Percentiles rank a stretch among this genome's conserved stretches.
Evolutionary conservation across 345 rosid species (phyloP).

Genomic region (Salix arbutifolia): DNA sequence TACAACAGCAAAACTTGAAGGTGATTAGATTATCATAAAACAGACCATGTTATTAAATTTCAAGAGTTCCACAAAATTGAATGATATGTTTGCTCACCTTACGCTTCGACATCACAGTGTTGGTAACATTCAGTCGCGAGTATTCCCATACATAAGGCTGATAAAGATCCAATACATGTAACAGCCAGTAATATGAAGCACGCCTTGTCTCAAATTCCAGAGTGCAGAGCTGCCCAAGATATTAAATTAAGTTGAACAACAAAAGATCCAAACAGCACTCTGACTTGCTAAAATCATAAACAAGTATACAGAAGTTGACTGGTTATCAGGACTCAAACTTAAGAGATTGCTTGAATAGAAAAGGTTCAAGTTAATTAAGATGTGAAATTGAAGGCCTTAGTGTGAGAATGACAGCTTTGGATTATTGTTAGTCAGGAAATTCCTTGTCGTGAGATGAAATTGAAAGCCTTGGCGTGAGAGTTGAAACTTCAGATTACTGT

Average conservation of each 20-base stretch:
- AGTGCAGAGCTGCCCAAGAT: conserved; percentile 52
- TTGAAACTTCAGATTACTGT: background rate
- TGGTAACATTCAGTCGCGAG: conserved; percentile 84
- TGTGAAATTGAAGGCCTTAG: background rate
- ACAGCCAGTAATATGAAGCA: conserved; percentile 92
- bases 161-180: conserved; percentile 74
- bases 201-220: conserved; percentile 88
- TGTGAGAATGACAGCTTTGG: background rate
- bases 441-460: background rate
- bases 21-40: conserved; percentile 1
- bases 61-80: conserved; percentile 8
- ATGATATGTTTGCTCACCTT: conserved; percentile 46
- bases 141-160: conserved; percentile 99
- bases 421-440: background rate
- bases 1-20: conserved; percentile 32
- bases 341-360: background rate
- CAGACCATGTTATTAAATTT: conserved; percentile 8
- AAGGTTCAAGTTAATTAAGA: background rate
- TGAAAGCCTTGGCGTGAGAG: background rate
- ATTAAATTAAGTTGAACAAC: background rate
- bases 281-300: background rate
- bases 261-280: background rate
- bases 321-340: background rate
- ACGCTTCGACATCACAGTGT: conserved; percentile 95
- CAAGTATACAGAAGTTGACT: background rate